phyloP scores from a whole-genome alignment of 2,329 filamentous ascomycete genomes.

The Fusarium marasasianum region DNA sequence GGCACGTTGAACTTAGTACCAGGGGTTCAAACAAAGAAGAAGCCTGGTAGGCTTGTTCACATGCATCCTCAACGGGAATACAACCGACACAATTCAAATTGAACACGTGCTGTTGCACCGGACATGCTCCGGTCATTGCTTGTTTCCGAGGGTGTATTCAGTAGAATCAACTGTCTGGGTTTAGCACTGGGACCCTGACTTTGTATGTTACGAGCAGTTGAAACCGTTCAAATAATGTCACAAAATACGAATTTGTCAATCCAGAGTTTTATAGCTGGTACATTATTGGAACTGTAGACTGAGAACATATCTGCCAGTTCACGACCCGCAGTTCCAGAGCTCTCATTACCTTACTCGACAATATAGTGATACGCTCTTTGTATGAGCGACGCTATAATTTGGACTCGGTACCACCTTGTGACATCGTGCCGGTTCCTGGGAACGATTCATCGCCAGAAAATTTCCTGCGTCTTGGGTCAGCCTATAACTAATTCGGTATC shows the following conservation, averaged over 20 bases:
- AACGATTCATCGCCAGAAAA: constrained; percentile 69
- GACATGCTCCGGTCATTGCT: not conserved
- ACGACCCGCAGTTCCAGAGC: not conserved
- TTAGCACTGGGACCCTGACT: not conserved
- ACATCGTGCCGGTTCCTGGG: constrained; percentile 51
- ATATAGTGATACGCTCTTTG: constrained; percentile 1
- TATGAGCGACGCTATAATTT: constrained; percentile 44
- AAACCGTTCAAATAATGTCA: not conserved
- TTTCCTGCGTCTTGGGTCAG: constrained; percentile 44
- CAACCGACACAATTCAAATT: not conserved
- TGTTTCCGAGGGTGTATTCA: not conserved
- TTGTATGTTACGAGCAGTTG: not conserved
- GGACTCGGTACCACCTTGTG: constrained; percentile 41
- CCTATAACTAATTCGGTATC: constrained; percentile 10
- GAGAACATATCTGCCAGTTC: not conserved
- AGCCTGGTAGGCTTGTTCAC: not conserved
- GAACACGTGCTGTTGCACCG: not conserved
- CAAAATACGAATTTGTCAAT: not conserved
- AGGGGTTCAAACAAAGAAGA: not conserved
- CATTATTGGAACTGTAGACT: constrained; percentile 8
- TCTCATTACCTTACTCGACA: not conserved
- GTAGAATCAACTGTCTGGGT: not conserved
- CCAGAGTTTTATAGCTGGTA: constrained; percentile 16
- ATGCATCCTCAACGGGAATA: not conserved
- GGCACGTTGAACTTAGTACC: constrained; percentile 3